Percentiles rank a stretch among this genome's conserved stretches.
phyloP scores from a whole-genome alignment of 192 early-diverging fungal species.

The Linnemannia schmuckeri region DNA sequence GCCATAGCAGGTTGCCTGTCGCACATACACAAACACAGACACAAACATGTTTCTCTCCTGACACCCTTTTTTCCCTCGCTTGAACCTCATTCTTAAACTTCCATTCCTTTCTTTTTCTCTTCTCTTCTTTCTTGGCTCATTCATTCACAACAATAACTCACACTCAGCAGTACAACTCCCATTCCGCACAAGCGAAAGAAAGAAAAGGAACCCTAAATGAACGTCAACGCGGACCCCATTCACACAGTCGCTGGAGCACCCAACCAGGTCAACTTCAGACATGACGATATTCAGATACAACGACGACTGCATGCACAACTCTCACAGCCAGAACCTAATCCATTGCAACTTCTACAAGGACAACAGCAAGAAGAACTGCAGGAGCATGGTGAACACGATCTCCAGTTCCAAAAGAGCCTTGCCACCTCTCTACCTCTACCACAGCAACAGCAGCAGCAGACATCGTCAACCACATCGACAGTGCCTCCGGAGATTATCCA shows the following conservation, averaged over 20 bases:
- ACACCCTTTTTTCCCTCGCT: neutral
- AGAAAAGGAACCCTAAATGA: neutral
- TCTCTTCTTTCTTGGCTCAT: neutral
- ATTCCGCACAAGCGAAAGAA: neutral
- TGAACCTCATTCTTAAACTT: neutral
- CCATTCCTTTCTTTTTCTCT: neutral
- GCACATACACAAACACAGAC: neutral
- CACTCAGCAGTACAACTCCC: neutral
- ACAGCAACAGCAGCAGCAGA: neutral
- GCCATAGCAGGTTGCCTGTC: neutral
- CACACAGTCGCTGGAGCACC: slow-evolving; percentile 9
- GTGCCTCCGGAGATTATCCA: slow-evolving; percentile 54
- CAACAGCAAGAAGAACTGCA: neutral
- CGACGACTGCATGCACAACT: neutral
- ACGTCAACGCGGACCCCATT: slow-evolving; percentile 12
- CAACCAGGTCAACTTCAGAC: neutral
- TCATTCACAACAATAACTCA: neutral
- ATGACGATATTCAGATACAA: neutral
- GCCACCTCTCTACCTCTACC: neutral
- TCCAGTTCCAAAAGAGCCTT: slow-evolving; percentile 7
- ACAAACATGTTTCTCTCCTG: neutral
- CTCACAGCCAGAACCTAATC: neutral
- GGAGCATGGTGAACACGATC: neutral
- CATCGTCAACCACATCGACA: neutral
- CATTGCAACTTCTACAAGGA: neutral